Conservation (phyloP, 1,284 basidiomycete genomes). For the Heterobasidion irregulare region DNA sequence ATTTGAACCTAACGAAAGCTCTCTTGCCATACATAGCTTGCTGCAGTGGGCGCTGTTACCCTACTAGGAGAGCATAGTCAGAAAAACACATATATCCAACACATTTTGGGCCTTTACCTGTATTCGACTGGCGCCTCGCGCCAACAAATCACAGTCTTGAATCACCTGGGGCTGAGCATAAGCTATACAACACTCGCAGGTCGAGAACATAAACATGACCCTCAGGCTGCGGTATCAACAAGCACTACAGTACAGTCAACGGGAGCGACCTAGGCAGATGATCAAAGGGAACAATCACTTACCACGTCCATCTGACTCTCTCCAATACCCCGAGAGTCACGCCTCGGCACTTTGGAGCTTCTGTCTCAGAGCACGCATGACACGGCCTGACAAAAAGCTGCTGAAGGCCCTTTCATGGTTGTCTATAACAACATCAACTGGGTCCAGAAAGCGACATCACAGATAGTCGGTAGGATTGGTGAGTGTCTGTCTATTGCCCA, state of each 20-base stretch:
- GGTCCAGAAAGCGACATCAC: slow-evolving; percentile 20
- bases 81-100: slow-evolving; percentile 19
- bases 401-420: background rate
- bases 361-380: background rate
- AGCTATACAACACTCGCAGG: slow-evolving; percentile 19
- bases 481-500: background rate
- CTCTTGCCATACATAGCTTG: slow-evolving; percentile 7
- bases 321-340: background rate
- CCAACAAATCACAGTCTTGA: slow-evolving; percentile 20
- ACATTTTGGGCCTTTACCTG: slow-evolving; percentile 23
- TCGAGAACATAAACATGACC: background rate
- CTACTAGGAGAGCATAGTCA: slow-evolving; percentile 22
- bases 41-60: background rate
- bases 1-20: background rate
- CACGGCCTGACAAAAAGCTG: background rate
- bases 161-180: slow-evolving; percentile 16
- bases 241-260: too few relatives aligned
- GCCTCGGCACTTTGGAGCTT: background rate
- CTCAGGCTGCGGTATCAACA: too few relatives aligned
- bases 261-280: too few relatives aligned
- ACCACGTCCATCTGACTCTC: background rate
- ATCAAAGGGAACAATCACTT: background rate
- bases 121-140: slow-evolving; percentile 21
- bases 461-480: slow-evolving; percentile 20
- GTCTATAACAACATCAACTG: background rate